Evolutionary conservation across 352 stramenopile genomes (phyloP).

Genomic region (Phytophthora europaea): DNA sequence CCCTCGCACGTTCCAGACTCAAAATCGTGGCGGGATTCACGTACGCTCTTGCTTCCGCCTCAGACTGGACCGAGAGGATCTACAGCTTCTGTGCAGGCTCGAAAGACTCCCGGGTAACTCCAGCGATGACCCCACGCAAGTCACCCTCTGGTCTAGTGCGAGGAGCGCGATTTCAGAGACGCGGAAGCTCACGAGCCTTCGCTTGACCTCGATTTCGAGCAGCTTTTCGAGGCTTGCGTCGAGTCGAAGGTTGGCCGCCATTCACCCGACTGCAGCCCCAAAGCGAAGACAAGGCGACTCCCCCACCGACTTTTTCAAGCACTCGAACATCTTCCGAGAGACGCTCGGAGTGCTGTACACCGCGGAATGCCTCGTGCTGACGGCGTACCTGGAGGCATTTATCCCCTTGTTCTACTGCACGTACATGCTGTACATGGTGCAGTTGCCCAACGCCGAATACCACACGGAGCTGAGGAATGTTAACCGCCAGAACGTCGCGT

Average conservation of each 20-base stretch:
- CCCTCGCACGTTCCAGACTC: neutral
- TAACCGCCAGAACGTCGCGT: conserved; percentile 9
- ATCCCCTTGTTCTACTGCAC: conserved; percentile 47
- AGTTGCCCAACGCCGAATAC: conserved; percentile 42
- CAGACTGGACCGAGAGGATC: conserved; percentile 1
- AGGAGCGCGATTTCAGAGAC: neutral
- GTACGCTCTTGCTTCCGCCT: conserved; percentile 19
- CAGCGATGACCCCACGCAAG: neutral
- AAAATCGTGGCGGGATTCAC: neutral
- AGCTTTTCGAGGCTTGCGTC: neutral
- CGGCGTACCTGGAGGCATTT: conserved; percentile 50
- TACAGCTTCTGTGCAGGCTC: conserved; percentile 8
- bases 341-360: conserved; percentile 35
- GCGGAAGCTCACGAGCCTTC: neutral
- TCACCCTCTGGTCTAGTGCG: neutral
- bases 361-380: conserved; percentile 43
- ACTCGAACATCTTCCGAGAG: conserved; percentile 15
- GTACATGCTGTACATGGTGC: conserved; percentile 34
- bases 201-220: neutral
- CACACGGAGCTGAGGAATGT: conserved; percentile 44
- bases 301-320: neutral
- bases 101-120: neutral
- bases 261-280: neutral
- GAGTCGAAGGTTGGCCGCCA: neutral
- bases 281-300: neutral